Conservation (phyloP, 306 rosid genomes). For the Sicyos baderoa region DNA sequence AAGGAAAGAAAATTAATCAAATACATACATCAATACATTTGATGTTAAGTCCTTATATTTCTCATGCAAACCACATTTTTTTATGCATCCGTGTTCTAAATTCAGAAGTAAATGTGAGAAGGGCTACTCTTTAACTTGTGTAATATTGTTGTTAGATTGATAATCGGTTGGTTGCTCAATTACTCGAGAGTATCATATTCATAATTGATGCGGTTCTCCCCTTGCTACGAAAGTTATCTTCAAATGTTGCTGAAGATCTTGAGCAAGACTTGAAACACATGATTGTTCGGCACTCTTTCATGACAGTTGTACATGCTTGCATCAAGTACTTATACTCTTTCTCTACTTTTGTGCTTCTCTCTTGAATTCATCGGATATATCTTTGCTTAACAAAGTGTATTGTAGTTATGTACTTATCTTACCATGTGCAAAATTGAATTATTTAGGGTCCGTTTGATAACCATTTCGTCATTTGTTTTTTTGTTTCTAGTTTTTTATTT, state of each 20-base stretch:
- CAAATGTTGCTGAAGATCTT: slow-evolving; percentile 73
- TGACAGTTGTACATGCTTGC: slow-evolving; percentile 99
- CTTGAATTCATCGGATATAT: background rate
- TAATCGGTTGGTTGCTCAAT: slow-evolving; percentile 58
- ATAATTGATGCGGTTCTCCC: slow-evolving; percentile 91
- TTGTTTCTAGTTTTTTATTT: no score
- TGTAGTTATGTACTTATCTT: slow-evolving; percentile 1
- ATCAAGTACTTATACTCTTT: slow-evolving; percentile 57
- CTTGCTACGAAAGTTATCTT: slow-evolving; percentile 67
- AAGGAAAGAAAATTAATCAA: no score
- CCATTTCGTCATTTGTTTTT: no score
- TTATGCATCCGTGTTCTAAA: background rate
- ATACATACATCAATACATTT: background rate
- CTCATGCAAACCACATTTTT: slow-evolving; percentile 1
- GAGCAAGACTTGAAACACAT: slow-evolving; percentile 87
- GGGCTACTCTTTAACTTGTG: slow-evolving; percentile 16
- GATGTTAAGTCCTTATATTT: background rate
- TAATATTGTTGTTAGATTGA: slow-evolving; percentile 57
- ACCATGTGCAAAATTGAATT: slow-evolving; percentile 1
- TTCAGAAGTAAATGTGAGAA: slow-evolving; percentile 9
- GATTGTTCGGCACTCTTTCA: slow-evolving; percentile 85
- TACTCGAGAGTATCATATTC: slow-evolving; percentile 84
- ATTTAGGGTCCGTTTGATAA: no score
- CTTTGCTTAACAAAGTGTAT: background rate
- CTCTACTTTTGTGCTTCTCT: background rate